These are phyloP conservation scores for Zoysia pacifica DNA, from an alignment of 176 grass and related monocot species.

Conservation along the genomic window DNA sequence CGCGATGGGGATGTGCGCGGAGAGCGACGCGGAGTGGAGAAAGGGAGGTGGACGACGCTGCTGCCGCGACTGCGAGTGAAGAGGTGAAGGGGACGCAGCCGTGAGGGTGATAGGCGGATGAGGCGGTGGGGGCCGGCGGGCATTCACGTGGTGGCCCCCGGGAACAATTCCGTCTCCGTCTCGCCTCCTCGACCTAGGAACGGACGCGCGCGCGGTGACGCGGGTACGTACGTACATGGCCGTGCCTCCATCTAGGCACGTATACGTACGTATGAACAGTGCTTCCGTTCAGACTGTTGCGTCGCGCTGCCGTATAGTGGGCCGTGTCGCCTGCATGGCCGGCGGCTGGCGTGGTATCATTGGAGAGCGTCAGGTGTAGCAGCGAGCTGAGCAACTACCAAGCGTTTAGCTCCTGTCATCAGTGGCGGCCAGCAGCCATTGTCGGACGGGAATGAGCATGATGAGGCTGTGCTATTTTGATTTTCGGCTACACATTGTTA, in stretches of 20 bases:
- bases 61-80: constrained; percentile 12
- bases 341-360: not conserved
- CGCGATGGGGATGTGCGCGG: constrained; percentile 26
- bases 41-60: constrained; percentile 34
- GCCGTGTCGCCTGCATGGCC: not conserved
- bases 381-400: not conserved
- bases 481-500: not conserved
- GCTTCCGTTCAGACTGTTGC: not conserved
- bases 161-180: constrained; percentile 32
- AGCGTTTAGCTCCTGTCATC: constrained; percentile 3
- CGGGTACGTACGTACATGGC: not conserved
- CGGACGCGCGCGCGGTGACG: too few species aligned
- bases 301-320: not conserved
- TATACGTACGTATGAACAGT: not conserved
- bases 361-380: constrained; percentile 11
- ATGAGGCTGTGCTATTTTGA: not conserved
- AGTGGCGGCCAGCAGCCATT: not conserved
- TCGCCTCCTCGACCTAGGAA: not conserved
- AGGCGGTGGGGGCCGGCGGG: constrained; percentile 36
- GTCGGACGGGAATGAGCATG: constrained; percentile 10
- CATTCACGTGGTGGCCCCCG: constrained; percentile 83
- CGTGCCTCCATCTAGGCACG: too few species aligned
- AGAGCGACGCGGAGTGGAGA: constrained; percentile 52
- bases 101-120: constrained; percentile 40
- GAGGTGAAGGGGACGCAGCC: constrained; percentile 38